Conservation (phyloP, 1,284 basidiomycete species). For the Melampsora americana region DNA sequence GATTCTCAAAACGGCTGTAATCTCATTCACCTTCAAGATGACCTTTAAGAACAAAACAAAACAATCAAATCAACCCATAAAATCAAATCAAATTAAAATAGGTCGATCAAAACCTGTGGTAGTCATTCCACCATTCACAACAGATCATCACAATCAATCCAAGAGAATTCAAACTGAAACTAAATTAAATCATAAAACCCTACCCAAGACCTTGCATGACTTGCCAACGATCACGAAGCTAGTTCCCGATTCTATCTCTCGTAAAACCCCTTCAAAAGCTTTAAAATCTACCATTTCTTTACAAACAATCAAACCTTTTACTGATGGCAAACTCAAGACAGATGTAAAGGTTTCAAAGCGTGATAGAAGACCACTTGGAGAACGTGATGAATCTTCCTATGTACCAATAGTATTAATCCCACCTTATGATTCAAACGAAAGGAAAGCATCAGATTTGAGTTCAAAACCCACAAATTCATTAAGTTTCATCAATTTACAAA, state of each 20-base stretch:
- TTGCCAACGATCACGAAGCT: neutral
- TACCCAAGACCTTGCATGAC: neutral
- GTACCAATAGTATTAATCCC: too few relatives aligned
- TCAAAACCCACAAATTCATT: too few relatives aligned
- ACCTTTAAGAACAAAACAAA: too few relatives aligned
- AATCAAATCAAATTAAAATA: too few relatives aligned
- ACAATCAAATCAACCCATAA: too few relatives aligned
- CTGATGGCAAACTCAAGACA: neutral
- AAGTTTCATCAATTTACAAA: too few relatives aligned
- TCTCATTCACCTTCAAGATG: too few relatives aligned
- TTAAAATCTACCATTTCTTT: neutral
- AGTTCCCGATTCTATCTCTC: neutral
- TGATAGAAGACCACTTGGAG: neutral
- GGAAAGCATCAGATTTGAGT: too few relatives aligned
- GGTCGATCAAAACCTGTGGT: neutral
- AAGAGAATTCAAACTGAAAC: neutral
- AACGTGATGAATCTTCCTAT: neutral
- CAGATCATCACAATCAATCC: neutral
- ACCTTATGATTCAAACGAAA: too few relatives aligned
- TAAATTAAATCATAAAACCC: neutral
- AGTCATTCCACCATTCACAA: neutral
- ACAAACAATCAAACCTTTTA: neutral
- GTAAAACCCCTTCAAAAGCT: neutral
- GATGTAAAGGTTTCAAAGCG: neutral
- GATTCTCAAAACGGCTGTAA: too few relatives aligned